phyloP scores from a whole-genome alignment of 306 rosid species.

The Quercus glauca region DNA sequence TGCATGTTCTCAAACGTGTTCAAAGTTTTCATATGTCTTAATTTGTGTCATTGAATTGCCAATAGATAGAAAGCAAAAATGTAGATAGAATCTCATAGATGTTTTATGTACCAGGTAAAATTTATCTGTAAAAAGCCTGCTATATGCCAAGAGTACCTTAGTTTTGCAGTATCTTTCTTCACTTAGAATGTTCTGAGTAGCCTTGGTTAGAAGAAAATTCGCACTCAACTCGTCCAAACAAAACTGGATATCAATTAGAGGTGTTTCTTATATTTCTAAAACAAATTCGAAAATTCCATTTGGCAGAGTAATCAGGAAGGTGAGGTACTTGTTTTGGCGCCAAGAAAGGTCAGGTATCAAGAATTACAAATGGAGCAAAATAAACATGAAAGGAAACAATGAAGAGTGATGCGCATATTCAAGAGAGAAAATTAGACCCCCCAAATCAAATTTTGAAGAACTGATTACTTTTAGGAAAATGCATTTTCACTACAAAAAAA shows the following conservation, averaged over 20 bases:
- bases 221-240: neutral
- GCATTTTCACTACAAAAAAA: too few species aligned
- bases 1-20: conserved; percentile 17
- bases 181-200: neutral
- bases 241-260: neutral
- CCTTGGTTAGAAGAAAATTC: neutral
- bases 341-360: neutral
- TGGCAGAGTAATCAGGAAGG: too few species aligned
- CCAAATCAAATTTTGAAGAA: neutral
- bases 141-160: conserved; percentile 3
- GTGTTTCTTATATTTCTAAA: neutral
- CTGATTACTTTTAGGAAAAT: neutral
- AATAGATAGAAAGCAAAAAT: conserved; percentile 21
- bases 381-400: too few species aligned
- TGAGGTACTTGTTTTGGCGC: too few species aligned
- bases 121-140: neutral
- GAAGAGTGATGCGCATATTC: neutral
- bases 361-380: neutral
- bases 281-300: neutral
- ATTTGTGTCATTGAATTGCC: neutral
- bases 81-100: conserved; percentile 25
- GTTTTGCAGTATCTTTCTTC: neutral
- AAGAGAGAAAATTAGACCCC: neutral
- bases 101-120: neutral
- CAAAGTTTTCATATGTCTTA: conserved; percentile 19